A percentile compares a stretch with the other conserved stretches of the same genome.
Conservation (phyloP, 2,329 filamentous ascomycete genomes). For the Aspergillus phoenicis region DNA sequence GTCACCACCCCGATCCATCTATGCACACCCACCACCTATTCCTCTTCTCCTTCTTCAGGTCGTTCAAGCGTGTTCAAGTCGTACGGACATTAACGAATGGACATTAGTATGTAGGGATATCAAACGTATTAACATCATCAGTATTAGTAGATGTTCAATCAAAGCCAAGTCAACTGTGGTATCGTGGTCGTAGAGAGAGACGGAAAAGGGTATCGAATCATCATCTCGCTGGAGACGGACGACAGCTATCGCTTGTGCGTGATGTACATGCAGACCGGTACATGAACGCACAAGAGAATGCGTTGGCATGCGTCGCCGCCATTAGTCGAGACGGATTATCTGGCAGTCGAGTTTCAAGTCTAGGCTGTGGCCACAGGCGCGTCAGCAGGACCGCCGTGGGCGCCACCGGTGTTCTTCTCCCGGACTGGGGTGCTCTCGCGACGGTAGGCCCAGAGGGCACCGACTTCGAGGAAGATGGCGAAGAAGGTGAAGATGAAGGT, state of each 20-base stretch:
- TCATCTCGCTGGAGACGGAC: background rate
- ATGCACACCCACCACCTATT: background rate
- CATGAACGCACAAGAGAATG: background rate
- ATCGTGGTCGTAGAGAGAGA: background rate
- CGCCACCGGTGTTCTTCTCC: constrained; percentile 29
- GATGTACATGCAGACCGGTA: background rate
- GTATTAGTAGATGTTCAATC: background rate
- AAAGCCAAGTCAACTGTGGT: background rate
- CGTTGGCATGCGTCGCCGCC: background rate
- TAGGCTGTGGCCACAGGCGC: constrained; percentile 13
- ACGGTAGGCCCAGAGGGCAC: constrained; percentile 38
- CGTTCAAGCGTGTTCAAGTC: background rate
- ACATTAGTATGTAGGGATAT: background rate
- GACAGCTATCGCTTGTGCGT: background rate
- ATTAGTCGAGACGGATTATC: background rate
- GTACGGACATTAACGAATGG: background rate
- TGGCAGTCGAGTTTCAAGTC: background rate
- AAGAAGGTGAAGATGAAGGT: constrained; percentile 49
- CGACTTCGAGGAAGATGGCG: constrained; percentile 42
- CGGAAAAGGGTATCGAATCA: background rate
- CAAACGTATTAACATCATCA: background rate
- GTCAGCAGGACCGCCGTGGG: constrained; percentile 23
- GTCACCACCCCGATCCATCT: background rate
- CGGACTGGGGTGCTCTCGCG: constrained; percentile 23
- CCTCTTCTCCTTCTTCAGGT: background rate